Evolutionary conservation across 805 yeast species (phyloP).

Genomic region (Candida manassasensis): DNA sequence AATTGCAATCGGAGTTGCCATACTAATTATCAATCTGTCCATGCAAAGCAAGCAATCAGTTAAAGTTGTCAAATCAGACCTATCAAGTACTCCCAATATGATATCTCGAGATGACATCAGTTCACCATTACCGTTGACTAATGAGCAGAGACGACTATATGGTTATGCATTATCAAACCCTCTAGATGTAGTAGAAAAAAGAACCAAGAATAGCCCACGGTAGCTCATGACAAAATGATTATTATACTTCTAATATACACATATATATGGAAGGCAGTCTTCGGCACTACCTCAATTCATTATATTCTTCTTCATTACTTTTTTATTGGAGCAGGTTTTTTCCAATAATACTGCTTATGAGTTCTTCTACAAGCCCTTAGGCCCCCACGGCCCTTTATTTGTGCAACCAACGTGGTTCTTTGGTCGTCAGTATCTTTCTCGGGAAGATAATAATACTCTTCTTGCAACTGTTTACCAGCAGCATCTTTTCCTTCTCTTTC

Average conservation of each 20-base stretch:
- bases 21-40: constrained; percentile 4
- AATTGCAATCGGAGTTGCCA: constrained; percentile 31
- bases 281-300: neutral
- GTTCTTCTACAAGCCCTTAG: constrained; percentile 87
- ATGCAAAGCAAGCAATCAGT: neutral
- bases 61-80: neutral
- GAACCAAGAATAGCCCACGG: neutral
- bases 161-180: constrained; percentile 23
- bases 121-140: constrained; percentile 23
- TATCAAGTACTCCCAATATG: neutral
- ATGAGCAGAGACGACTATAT: constrained; percentile 18
- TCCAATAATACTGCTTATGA: constrained; percentile 86
- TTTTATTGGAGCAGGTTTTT: constrained; percentile 50
- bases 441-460: constrained; percentile 86
- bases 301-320: constrained; percentile 15
- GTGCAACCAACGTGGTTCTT: constrained; percentile 65
- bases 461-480: constrained; percentile 90
- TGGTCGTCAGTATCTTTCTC: constrained; percentile 73
- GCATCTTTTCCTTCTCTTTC: constrained; percentile 92
- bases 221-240: too few species aligned
- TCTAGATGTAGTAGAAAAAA: neutral
- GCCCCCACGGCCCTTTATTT: constrained; percentile 74
- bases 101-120: constrained; percentile 14
- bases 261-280: neutral
- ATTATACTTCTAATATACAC: neutral